Evolutionary conservation across 805 yeast species (phyloP), one percentile per base, ranked within the genome.

Genomic region (Kazachstania taianensis): DNA sequence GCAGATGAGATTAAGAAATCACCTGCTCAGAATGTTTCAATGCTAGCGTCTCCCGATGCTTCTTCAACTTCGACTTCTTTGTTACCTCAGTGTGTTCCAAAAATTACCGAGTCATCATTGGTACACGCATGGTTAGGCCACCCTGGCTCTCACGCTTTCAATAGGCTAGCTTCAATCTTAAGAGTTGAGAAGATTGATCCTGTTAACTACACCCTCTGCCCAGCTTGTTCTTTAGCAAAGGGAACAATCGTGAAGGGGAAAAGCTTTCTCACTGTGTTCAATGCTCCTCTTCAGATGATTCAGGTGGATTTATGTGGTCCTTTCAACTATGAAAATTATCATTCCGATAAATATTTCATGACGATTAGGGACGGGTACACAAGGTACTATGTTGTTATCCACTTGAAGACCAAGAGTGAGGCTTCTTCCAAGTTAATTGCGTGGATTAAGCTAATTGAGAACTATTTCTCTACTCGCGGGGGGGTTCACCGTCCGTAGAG

Each of bases 181-280:
- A n/a, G 12, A n/a, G n/a, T n/a, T n/a, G 25, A 22, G 12, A 22
- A 4, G 25, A 22, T 22, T 22, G n/a, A n/a, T n/a, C n/a, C n/a
- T 4, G 12, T n/a, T 22, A n/a, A 22, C 25, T 22, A 9, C 25
- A 28, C 33, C 15, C 2, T 23, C 5, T 29, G 37, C 25, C 29
- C 35, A 5, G 25, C 38, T 14, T 38, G 38, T 17, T 18, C 37
- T 5, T 4, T 29, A 5, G 19, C 38, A 5, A 38, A 38, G 27
- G 32, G 29, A 5, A 15, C 19, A 3, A 38, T 30, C 12, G 3
- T 5, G 49, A 48, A 57, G 20, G 41, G 38, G 3, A 7, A 7
- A 7, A 3, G 10, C 2, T 37, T 34, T n/a, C 8, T 4, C 5
- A 29, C 30, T 12, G 28, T 10, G 8, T 33, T 28, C 15, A 37